Evolutionary conservation across 1,139 yeast genomes (phyloP), one percentile per base, ranked within the genome.

Genomic region (Saccharomyces hybrid): DNA sequence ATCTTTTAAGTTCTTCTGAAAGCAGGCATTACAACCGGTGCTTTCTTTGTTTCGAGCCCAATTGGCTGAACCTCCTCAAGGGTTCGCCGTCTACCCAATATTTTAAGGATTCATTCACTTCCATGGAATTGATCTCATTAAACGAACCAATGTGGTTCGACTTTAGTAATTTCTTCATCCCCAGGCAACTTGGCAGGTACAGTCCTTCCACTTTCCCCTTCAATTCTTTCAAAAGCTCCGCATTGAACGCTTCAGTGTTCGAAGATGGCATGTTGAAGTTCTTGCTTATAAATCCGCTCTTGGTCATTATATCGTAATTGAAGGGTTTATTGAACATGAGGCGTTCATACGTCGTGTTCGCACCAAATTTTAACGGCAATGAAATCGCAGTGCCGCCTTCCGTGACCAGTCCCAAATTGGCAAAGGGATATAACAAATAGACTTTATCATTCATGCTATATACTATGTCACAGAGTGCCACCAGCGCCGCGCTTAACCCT

Each of bases 341-440:
- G 0, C 90, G 89, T 69, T 88, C 95, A 53, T 84, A 77, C 26
- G 95, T 84, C 61, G 77, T 78, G 58, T 89, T 83, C 75, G 84
- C 75, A 2, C 96, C 96, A 58, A 89, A 75, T 64, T 95, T 78
- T 62, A 76, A 70, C 46, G 86, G 82, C 55, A 89, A 75, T 9
- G 93, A 81, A 25, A 82, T 80, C 8, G 90, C 82, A 2, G 89
- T 75, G 5, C 84, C 89, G 56, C 96, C 96, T 71, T 89, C 97
- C 56, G 88, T 82, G 4, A 87, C 93, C 63, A 89, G 78, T 2
- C 96, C 96, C 64, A 89, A 78, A 68, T 85, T 86, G 52, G 93
- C 82, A 70, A 89, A 89, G n/a, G 97, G 97, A 27, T 86, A 78
- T 66, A 85, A 77, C 57, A 86, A 61, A 69, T 76, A 86, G 52